Conservation (phyloP, 2,329 filamentous ascomycete genomes). For the Fonsecaea monophora region DNA sequence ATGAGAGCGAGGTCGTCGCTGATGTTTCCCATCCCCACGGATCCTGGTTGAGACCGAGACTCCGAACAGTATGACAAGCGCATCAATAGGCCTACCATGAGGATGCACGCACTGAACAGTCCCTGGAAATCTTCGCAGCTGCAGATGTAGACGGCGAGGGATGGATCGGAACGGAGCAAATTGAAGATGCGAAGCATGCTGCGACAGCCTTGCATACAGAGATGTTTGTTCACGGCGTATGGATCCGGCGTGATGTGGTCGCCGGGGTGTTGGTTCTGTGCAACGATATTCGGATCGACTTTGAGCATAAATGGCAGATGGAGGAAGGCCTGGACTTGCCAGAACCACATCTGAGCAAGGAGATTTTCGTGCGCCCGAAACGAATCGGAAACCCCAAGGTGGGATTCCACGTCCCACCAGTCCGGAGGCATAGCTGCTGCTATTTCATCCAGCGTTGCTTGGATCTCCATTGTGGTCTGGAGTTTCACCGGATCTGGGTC, state of each 20-base stretch:
- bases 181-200: slow-evolving; percentile 36
- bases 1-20: slow-evolving; percentile 34
- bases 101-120: slow-evolving; percentile 34
- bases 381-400: slow-evolving; percentile 22
- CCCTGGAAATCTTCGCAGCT: slow-evolving; percentile 39
- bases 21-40: slow-evolving; percentile 14
- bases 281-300: slow-evolving; percentile 8
- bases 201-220: slow-evolving; percentile 34
- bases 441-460: slow-evolving; percentile 26
- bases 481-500: slow-evolving; percentile 19
- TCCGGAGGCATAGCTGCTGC: slow-evolving; percentile 32
- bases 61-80: slow-evolving; percentile 21
- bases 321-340: slow-evolving; percentile 38
- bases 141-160: slow-evolving; percentile 38
- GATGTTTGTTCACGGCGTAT: slow-evolving; percentile 28
- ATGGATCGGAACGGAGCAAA: slow-evolving; percentile 33
- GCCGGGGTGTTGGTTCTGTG: not conserved
- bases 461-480: slow-evolving; percentile 30
- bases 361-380: slow-evolving; percentile 34
- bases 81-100: slow-evolving; percentile 35
- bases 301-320: slow-evolving; percentile 38
- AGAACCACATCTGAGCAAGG: slow-evolving; percentile 38
- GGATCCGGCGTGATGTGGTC: slow-evolving; percentile 7
- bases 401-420: slow-evolving; percentile 35
- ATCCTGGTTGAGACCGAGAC: not conserved